Percentiles rank a stretch among this genome's conserved stretches.
Conservation (phyloP, 768 basidiomycete species). For the Rhodotorula taiwanensis region DNA sequence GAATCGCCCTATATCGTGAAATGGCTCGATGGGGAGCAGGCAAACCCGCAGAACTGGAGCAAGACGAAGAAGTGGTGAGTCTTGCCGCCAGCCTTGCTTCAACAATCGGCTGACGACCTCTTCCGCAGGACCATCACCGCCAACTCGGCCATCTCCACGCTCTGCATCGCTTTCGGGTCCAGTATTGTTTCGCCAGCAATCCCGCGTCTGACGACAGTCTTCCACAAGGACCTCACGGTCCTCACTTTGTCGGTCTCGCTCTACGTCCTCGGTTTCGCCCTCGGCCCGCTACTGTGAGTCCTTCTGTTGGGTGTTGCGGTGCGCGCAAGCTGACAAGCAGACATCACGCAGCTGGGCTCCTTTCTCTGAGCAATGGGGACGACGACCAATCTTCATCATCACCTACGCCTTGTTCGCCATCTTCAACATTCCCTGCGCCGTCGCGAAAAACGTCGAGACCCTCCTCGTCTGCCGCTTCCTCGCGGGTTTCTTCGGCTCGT, state of each 20-base stretch:
- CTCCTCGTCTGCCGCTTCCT: conserved; percentile 53
- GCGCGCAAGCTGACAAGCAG: not conserved
- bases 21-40: conserved; percentile 55
- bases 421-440: conserved; percentile 55
- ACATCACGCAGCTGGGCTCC: conserved; percentile 43
- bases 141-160: conserved; percentile 31
- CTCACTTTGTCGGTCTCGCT: conserved; percentile 40
- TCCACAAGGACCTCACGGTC: conserved; percentile 8
- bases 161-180: conserved; percentile 39
- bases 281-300: conserved; percentile 33
- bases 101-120: too few relatives aligned
- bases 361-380: conserved; percentile 45
- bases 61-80: conserved; percentile 39
- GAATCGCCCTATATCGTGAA: conserved; percentile 46
- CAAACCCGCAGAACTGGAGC: conserved; percentile 57
- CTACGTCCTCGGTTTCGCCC: conserved; percentile 42
- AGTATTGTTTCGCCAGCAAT: conserved; percentile 34
- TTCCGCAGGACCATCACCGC: conserved; percentile 23
- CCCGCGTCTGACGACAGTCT: conserved; percentile 22
- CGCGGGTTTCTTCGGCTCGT: conserved; percentile 58
- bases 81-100: too few relatives aligned
- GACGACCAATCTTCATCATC: conserved; percentile 46
- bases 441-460: conserved; percentile 57
- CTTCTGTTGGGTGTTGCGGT: not conserved
- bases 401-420: conserved; percentile 52